phyloP scores from a whole-genome alignment of 2,329 filamentous ascomycete species.

The Fusarium tanahbumbuense region DNA sequence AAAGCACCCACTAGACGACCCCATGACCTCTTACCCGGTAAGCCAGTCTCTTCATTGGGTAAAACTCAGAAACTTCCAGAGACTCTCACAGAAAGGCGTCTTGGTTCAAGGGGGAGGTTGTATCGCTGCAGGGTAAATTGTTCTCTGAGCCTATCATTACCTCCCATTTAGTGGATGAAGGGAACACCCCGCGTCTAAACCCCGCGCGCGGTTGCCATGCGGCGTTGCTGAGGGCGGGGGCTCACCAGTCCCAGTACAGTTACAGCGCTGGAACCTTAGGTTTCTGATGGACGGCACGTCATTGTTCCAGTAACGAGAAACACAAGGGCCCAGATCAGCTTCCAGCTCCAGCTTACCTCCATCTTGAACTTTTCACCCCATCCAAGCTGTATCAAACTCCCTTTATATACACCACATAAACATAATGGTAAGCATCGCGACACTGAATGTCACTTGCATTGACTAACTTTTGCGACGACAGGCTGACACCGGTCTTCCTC shows the following conservation, averaged over 20 bases:
- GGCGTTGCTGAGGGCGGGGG: slow-evolving; percentile 27
- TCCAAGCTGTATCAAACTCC: neutral
- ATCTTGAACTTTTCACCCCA: slow-evolving; percentile 3
- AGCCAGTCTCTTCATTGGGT: slow-evolving; percentile 17
- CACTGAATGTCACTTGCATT: neutral
- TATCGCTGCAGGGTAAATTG: slow-evolving; percentile 10
- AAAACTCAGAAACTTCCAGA: neutral
- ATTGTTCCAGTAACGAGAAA: slow-evolving; percentile 32
- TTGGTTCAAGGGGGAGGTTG: slow-evolving; percentile 15
- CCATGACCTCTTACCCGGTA: slow-evolving; percentile 24
- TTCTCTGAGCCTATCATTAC: slow-evolving; percentile 3
- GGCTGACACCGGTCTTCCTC: slow-evolving; percentile 83
- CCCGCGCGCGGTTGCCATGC: slow-evolving; percentile 35
- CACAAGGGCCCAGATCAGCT: slow-evolving; percentile 13
- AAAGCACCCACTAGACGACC: slow-evolving; percentile 22
- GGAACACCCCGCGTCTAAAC: slow-evolving; percentile 38
- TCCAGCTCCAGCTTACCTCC: slow-evolving; percentile 36
- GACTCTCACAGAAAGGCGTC: neutral
- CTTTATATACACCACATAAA: neutral
- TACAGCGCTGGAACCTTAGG: neutral
- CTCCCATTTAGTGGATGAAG: slow-evolving; percentile 7
- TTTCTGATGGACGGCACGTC: slow-evolving; percentile 36
- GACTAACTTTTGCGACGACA: slow-evolving; percentile 48
- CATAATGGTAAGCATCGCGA: slow-evolving; percentile 31
- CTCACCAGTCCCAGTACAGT: neutral